These are phyloP conservation scores for Cardamine chenopodiifolia DNA, from an alignment of 345 rosid genomes.

Conservation along the genomic window DNA sequence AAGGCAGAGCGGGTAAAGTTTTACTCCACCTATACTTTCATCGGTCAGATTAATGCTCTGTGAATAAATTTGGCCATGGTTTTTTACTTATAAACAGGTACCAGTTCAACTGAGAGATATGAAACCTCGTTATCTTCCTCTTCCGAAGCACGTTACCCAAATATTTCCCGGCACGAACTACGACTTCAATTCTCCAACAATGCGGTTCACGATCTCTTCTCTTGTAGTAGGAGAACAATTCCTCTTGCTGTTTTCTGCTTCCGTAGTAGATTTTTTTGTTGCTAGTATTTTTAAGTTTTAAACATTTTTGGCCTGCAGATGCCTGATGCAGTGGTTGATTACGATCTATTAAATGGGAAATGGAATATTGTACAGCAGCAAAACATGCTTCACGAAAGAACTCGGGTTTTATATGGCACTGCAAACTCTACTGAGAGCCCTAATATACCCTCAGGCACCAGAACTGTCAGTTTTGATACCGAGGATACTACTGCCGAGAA, in stretches of 20 bases:
- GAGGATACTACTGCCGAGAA: constrained; percentile 54
- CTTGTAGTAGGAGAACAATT: constrained; percentile 69
- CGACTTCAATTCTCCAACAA: constrained; percentile 68
- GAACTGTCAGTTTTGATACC: constrained; percentile 39
- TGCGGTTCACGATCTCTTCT: constrained; percentile 89
- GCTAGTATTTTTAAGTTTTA: background rate
- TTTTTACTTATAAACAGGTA: constrained; percentile 46
- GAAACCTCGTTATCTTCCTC: constrained; percentile 75
- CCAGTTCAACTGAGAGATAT: constrained; percentile 61
- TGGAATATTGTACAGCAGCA: constrained; percentile 96
- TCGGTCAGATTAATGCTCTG: constrained; percentile 5
- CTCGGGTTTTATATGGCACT: constrained; percentile 79
- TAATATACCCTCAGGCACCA: constrained; percentile 44
- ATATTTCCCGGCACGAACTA: constrained; percentile 86
- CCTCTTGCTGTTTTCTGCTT: constrained; percentile 3
- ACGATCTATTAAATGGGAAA: constrained; percentile 71
- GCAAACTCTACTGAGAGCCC: constrained; percentile 50
- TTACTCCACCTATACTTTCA: constrained; percentile 11
- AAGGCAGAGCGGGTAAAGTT: constrained; percentile 56
- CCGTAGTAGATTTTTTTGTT: background rate
- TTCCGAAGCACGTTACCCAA: constrained; percentile 74
- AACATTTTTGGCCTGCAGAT: constrained; percentile 53
- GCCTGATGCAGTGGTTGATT: constrained; percentile 98
- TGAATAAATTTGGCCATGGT: constrained; percentile 12
- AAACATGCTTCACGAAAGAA: constrained; percentile 90